Evolutionary conservation across 1,139 yeast species (phyloP).

Genomic region (Yamadazyma conglobata): DNA sequence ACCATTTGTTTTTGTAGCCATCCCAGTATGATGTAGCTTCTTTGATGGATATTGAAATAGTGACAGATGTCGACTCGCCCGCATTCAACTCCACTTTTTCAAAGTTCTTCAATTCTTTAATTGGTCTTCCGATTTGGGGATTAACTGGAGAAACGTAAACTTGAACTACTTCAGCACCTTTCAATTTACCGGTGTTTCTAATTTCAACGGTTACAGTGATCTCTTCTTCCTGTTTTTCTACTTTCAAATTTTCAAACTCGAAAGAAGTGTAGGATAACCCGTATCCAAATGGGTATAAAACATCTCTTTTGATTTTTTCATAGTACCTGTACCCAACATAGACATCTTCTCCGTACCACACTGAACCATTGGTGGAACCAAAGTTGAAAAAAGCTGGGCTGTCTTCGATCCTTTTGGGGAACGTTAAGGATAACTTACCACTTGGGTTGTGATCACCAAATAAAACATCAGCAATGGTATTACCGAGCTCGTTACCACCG

Average conservation of each 20-base stretch:
- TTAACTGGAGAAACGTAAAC: constrained; percentile 38
- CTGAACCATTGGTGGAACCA: constrained; percentile 42
- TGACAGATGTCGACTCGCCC: constrained; percentile 37
- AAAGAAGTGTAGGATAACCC: constrained; percentile 59
- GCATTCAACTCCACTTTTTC: constrained; percentile 43
- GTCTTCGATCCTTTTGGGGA: constrained; percentile 44
- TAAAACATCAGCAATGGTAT: constrained; percentile 23
- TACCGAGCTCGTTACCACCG: constrained; percentile 30
- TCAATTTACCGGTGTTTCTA: constrained; percentile 36
- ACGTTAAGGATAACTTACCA: constrained; percentile 34
- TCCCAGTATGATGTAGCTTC: constrained; percentile 57
- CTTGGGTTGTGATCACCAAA: constrained; percentile 25
- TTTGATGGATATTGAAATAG: constrained; percentile 34
- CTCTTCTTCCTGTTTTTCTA: constrained; percentile 13
- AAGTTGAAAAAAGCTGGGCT: constrained; percentile 44
- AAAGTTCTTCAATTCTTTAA: constrained; percentile 56
- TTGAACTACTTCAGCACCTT: constrained; percentile 48
- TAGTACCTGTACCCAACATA: constrained; percentile 60
- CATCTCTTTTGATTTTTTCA: constrained; percentile 45
- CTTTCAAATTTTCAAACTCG: constrained; percentile 18
- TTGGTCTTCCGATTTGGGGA: constrained; percentile 46
- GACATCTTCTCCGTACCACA: constrained; percentile 54
- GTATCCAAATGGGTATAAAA: constrained; percentile 56
- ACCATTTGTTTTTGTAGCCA: constrained; percentile 47
- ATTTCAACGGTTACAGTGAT: constrained; percentile 33